Percentiles rank a stretch among this genome's conserved stretches.
Conservation (phyloP, 2,329 filamentous ascomycete genomes). For the Hymenoscyphus salicellus region DNA sequence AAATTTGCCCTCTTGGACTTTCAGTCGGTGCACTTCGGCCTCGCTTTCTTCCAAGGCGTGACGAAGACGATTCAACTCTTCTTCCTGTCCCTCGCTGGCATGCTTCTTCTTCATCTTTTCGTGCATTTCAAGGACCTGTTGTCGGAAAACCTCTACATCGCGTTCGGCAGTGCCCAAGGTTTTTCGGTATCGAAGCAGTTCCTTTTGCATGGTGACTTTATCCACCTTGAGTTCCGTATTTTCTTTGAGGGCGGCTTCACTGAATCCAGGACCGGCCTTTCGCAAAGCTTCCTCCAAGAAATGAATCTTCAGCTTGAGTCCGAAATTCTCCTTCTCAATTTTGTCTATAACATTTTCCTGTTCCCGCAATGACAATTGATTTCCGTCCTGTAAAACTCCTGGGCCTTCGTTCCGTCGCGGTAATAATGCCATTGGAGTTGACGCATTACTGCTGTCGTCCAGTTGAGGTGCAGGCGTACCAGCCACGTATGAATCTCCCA, state of each 20-base stretch:
- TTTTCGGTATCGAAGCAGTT: constrained; percentile 83
- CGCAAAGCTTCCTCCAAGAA: constrained; percentile 88
- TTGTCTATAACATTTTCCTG: constrained; percentile 94
- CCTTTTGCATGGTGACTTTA: constrained; percentile 82
- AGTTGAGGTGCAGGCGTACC: constrained; percentile 73
- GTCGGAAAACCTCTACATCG: constrained; percentile 78
- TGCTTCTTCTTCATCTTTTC: constrained; percentile 77
- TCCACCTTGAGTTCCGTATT: constrained; percentile 96
- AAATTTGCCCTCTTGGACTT: constrained; percentile 55
- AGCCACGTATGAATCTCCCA: constrained; percentile 56
- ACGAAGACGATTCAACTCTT: constrained; percentile 57
- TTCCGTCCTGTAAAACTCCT: constrained; percentile 76
- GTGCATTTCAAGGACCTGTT: constrained; percentile 78
- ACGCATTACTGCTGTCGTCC: constrained; percentile 74
- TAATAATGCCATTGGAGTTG: constrained; percentile 74
- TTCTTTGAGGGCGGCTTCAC: constrained; percentile 83
- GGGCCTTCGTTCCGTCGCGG: constrained; percentile 61
- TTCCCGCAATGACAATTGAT: constrained; percentile 86
- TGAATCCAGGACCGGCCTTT: constrained; percentile 85
- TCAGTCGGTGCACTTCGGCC: constrained; percentile 47
- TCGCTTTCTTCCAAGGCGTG: constrained; percentile 57
- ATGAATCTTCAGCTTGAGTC: constrained; percentile 93
- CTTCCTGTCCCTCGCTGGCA: constrained; percentile 65
- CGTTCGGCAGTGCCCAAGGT: constrained; percentile 77
- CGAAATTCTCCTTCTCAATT: constrained; percentile 98